Conservation (phyloP, 805 yeast species). For the Yarrowia sp. region DNA sequence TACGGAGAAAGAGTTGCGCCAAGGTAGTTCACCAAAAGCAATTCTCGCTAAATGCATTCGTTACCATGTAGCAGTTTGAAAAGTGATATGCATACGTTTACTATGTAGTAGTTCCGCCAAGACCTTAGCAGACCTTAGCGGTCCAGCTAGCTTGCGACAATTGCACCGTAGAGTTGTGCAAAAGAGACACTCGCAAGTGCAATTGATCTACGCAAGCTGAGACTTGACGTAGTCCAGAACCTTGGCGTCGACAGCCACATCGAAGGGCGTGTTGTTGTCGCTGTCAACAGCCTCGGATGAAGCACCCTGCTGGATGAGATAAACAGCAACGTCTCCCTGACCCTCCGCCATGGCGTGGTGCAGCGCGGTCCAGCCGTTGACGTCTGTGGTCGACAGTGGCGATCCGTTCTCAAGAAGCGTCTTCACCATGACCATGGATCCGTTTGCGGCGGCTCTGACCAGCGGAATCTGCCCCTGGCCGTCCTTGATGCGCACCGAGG, state of each 20-base stretch:
- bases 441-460: slow-evolving; percentile 81
- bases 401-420: slow-evolving; percentile 53
- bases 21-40: no score
- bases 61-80: no score
- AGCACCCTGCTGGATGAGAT: slow-evolving; percentile 64
- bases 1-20: no score
- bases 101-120: neutral
- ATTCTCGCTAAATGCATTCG: no score
- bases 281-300: slow-evolving; percentile 48
- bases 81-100: neutral
- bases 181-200: no score
- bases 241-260: slow-evolving; percentile 56
- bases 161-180: no score
- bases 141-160: no score
- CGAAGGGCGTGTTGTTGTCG: slow-evolving; percentile 55
- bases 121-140: no score
- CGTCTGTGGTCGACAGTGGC: slow-evolving; percentile 67
- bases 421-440: slow-evolving; percentile 57
- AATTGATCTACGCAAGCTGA: neutral
- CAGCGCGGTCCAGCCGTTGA: slow-evolving; percentile 77
- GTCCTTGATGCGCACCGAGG: slow-evolving; percentile 63
- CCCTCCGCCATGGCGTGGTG: slow-evolving; percentile 94
- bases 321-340: slow-evolving; percentile 68
- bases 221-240: slow-evolving; percentile 39
- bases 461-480: slow-evolving; percentile 62